Conservation (phyloP, 306 rosid genomes). For the Quercus mongolica region DNA sequence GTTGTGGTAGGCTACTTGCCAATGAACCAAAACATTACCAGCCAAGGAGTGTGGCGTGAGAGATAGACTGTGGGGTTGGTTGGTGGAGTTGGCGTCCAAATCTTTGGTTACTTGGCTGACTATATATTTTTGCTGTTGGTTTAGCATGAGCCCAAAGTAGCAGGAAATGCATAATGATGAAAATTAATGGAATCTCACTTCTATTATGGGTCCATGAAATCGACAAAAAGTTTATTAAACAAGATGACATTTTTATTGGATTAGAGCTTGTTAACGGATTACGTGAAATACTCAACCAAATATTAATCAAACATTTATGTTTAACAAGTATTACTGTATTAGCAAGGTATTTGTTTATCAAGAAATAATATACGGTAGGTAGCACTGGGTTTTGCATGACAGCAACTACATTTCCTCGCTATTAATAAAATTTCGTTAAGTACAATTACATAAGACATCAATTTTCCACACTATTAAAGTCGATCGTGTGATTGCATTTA, state of each 20-base stretch:
- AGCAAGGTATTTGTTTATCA: background rate
- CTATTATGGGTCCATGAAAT: background rate
- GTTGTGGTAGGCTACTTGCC: constrained; percentile 31
- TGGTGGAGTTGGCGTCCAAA: constrained; percentile 33
- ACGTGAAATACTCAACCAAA: background rate
- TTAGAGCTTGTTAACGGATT: background rate
- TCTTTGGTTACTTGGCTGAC: constrained; percentile 26
- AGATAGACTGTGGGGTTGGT: constrained; percentile 10
- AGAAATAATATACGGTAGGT: background rate
- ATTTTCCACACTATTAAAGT: too few species aligned
- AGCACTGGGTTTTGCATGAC: background rate
- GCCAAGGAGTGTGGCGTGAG: background rate
- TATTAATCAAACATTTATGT: background rate
- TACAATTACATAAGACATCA: too few species aligned
- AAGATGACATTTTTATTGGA: background rate
- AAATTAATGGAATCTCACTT: background rate
- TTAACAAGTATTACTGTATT: background rate
- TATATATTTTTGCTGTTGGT: background rate
- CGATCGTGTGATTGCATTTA: too few species aligned
- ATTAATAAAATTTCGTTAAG: too few species aligned
- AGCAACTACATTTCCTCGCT: background rate
- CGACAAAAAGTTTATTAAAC: background rate
- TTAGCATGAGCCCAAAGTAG: background rate
- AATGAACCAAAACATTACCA: constrained; percentile 24
- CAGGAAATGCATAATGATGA: background rate